Conservation (phyloP, 2,329 filamentous ascomycete genomes). For the Orbilia brochopaga region DNA sequence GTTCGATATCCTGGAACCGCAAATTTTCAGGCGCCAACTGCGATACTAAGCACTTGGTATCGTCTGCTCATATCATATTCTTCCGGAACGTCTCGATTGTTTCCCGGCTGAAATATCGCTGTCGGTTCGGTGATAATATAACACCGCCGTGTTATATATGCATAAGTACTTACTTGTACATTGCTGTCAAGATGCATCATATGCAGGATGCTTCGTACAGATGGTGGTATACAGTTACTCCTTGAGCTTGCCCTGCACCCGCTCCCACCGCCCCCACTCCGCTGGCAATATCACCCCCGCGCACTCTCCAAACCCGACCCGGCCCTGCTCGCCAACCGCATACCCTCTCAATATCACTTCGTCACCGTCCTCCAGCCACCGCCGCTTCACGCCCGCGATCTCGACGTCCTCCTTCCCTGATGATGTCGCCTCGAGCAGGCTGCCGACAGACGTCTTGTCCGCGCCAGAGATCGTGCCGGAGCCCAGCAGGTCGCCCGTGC, state of each 20-base stretch:
- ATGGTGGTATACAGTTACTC: no score
- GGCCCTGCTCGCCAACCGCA: constrained; percentile 67
- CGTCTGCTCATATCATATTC: no score
- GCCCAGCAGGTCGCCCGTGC: constrained; percentile 75
- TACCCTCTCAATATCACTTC: constrained; percentile 70
- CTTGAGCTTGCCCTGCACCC: constrained; percentile 36
- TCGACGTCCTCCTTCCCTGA: constrained; percentile 72
- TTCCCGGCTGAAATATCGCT: no score
- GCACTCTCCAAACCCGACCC: constrained; percentile 79
- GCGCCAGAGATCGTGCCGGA: constrained; percentile 78
- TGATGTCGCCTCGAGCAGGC: constrained; percentile 73
- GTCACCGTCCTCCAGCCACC: constrained; percentile 77
- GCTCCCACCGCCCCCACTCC: constrained; percentile 39
- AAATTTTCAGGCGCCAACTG: no score
- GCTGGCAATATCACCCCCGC: constrained; percentile 67
- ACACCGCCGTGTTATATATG: no score
- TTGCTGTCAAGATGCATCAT: no score
- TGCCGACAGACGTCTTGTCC: constrained; percentile 67
- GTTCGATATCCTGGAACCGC: no score
- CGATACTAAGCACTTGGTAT: no score
- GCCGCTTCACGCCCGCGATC: constrained; percentile 61
- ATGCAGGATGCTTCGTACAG: no score
- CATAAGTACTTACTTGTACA: no score
- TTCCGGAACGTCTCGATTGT: no score
- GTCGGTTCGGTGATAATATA: no score